Base-by-base conservation (phyloP, 257 asterid genomes). In the Przewalskia tangutica region DNA sequence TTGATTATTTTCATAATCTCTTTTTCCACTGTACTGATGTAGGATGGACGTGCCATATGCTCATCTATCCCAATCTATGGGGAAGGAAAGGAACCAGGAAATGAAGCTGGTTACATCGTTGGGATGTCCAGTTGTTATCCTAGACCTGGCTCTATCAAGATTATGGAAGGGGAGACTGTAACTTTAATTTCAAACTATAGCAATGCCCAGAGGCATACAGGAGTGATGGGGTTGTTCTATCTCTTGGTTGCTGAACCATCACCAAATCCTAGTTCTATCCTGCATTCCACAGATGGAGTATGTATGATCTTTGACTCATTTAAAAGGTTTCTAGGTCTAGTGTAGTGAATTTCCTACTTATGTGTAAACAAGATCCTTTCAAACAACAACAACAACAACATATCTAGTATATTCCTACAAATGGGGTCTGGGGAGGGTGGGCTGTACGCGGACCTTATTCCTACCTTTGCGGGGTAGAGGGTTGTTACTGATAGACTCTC, bases 91-190 rank as follows among this genome's bases (percentile, higher is more conserved):
- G 95, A 93, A 86, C 87, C 90, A 58, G 99, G 99, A 80, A 90
- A 95, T 53, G 99, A 95, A 87, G 92, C 92, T 11, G 99, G 99
- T 78, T 91, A 88, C 85, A 86, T 92, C 0, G 97, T 95, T 4
- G 99, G 99, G 68, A 95, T 93, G 98, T 86, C 98, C 16, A 87
- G 92, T 0, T 95, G 98, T 68, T 93, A 95, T 83, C 99, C 99
- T 81, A 81, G 81, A 70, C 97, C 97, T 13, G 97, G 98, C 53
- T 88, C 98, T 4, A 79, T 92, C 85, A 92, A 86, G 93, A 90
- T 95, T 81, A 85, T 88, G n/a, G 84, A 87, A 2, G 98, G 99
- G 75, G 97, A 93, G 91, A 89, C 27, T 27, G 84, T 95, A 4
- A 90, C 91, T 10, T 81, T 95, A 34, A 84, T 90, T 40, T 95